Percentiles rank a stretch among this genome's conserved stretches.
phyloP scores from a whole-genome alignment of 148 eudicot species.

The Chenopodium suecicum region DNA sequence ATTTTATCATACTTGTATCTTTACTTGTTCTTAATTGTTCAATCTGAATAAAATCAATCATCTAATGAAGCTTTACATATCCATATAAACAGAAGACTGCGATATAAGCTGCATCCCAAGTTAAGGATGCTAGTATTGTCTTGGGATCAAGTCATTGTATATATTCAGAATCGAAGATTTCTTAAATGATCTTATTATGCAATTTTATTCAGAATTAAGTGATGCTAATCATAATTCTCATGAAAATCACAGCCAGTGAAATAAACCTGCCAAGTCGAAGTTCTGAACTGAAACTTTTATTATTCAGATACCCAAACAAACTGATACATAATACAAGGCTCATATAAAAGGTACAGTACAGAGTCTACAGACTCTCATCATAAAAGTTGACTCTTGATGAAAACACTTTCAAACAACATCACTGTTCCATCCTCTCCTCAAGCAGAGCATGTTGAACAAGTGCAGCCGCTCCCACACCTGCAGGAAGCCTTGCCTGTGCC shows the following conservation, averaged over 20 bases:
- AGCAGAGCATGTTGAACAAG: constrained; percentile 51
- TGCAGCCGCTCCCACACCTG: constrained; percentile 49
- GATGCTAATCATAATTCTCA: not conserved
- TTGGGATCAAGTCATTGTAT: not conserved
- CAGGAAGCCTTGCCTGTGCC: constrained; percentile 49
- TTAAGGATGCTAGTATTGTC: not conserved
- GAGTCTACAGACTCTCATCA: too few species aligned
- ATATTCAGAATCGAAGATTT: not conserved
- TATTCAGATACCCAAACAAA: not conserved
- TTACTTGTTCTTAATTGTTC: not conserved
- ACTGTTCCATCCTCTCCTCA: constrained; percentile 1
- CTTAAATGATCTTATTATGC: not conserved
- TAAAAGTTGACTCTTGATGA: too few species aligned
- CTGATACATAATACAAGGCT: not conserved
- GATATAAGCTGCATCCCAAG: not conserved
- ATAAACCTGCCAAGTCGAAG: not conserved
- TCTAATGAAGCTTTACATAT: not conserved
- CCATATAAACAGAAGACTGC: not conserved
- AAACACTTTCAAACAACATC: too few species aligned
- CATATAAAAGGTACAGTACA: too few species aligned
- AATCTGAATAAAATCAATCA: not conserved
- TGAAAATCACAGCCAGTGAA: not conserved
- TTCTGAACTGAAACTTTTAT: not conserved
- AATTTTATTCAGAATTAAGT: not conserved
- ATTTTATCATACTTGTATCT: too few species aligned